Evolutionary conservation across 1,284 basidiomycete genomes (phyloP), one percentile per base, ranked within the genome.

Genomic region (Rhodotorula sp.): DNA sequence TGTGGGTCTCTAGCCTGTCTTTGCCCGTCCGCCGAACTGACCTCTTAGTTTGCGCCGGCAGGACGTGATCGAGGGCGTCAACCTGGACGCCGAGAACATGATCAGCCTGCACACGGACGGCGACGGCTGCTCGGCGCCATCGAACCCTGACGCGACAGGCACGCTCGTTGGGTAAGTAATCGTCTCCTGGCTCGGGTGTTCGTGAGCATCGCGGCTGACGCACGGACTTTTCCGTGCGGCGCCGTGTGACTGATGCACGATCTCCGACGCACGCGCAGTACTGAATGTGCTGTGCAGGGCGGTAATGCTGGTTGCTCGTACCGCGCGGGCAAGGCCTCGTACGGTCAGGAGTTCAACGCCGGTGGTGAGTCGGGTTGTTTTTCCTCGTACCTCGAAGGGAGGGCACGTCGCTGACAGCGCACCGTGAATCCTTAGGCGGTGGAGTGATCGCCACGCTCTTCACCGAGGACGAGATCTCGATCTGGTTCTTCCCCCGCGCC

Each of bases 371-470:
- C 39, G 12, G 12, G 34, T 34, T 43, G 10, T 43, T 43, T 43
- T 8, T 43, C 39, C 39, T 43, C 39, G 2, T 10, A 14, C 10
- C 39, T 43, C 39, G 39, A 12, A 43, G 12, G 2, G 39, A 14
- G 39, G 8, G 10, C 8, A 43, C 8, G 12, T 43, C 12, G 10
- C 39, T 43, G 39, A 43, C 39, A 12, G 10, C 39, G 39, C 8
- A 12, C 10, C 39, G 39, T 43, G 39, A 7, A 10, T 43, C 2
- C 10, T 43, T 63, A 26, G 79, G 79, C n/a, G 80, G 80, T 5
- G 79, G 79, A 16, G 57, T 76, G 10, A 75, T 60, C 59, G 75
- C 68, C 14, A 71, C 75, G 4, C 73, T 72, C 49, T 49, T 71
- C 43, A 65, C 67, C 21, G 47, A 34, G n/a, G 62, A 65, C 26